Percentiles rank a stretch among this genome's conserved stretches.
phyloP scores from a whole-genome alignment of 495 filamentous ascomycete genomes.

The Podospora pseudopauciseta region DNA sequence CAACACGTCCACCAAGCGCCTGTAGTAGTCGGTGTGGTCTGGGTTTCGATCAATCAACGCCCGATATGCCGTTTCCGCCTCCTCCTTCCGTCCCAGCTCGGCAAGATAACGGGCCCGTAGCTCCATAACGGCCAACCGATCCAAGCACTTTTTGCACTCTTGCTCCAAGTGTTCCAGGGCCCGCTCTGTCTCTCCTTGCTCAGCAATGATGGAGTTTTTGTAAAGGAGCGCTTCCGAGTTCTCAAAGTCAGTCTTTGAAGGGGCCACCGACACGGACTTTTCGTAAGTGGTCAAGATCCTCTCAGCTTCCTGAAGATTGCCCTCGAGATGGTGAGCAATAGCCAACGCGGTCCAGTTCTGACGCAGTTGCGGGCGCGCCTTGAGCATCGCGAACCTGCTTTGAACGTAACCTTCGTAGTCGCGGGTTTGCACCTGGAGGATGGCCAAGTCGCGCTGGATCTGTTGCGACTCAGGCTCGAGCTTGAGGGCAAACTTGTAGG shows the following conservation, averaged over 20 bases:
- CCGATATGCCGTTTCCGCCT: slow-evolving; percentile 78
- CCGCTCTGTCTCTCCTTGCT: slow-evolving; percentile 69
- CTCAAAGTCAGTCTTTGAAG: slow-evolving; percentile 73
- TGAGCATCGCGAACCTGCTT: slow-evolving; percentile 79
- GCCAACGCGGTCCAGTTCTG: slow-evolving; percentile 97
- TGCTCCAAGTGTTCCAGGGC: slow-evolving; percentile 84
- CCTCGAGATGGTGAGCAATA: slow-evolving; percentile 84
- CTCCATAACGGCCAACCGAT: slow-evolving; percentile 88
- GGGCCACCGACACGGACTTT: slow-evolving; percentile 75
- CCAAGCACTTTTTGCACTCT: slow-evolving; percentile 70
- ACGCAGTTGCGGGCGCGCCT: slow-evolving; percentile 69
- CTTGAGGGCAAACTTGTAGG: slow-evolving; percentile 89
- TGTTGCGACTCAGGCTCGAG: slow-evolving; percentile 90
- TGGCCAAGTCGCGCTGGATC: slow-evolving; percentile 89
- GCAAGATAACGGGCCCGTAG: slow-evolving; percentile 80
- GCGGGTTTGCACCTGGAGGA: slow-evolving; percentile 93
- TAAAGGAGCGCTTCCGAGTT: slow-evolving; percentile 95
- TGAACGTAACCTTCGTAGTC: slow-evolving; percentile 92
- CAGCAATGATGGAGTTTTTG: slow-evolving; percentile 92
- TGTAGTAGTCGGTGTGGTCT: slow-evolving; percentile 83
- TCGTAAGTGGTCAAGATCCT: slow-evolving; percentile 88
- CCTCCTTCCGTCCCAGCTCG: slow-evolving; percentile 69
- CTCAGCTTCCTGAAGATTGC: slow-evolving; percentile 80
- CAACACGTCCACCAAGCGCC: slow-evolving; percentile 65
- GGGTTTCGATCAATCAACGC: slow-evolving; percentile 79